Conservation (phyloP, 768 basidiomycete genomes). For the Lactarius evosmus region DNA sequence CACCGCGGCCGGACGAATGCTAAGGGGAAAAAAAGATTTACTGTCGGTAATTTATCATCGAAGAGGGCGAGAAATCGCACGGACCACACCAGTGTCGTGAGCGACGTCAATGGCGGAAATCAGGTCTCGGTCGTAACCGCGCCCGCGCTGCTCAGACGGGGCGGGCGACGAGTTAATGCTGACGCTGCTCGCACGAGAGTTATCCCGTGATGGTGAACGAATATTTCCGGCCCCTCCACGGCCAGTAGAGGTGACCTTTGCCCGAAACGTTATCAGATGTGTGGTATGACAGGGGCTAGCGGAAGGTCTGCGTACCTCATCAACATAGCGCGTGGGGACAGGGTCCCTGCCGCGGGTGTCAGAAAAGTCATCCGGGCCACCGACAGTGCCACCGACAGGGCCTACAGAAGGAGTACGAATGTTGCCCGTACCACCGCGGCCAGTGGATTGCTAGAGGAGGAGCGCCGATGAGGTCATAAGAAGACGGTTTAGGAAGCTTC, state of each 20-base stretch:
- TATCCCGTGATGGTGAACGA: constrained; percentile 67
- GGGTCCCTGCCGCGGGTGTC: constrained; percentile 61
- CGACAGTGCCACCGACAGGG: neutral
- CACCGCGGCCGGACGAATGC: constrained; percentile 63
- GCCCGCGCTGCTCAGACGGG: constrained; percentile 25
- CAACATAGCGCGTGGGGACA: constrained; percentile 33
- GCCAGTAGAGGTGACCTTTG: constrained; percentile 53
- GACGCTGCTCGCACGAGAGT: constrained; percentile 21
- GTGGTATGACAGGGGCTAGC: too few species aligned
- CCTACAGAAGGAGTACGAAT: constrained; percentile 47
- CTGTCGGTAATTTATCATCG: neutral
- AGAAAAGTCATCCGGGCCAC: constrained; percentile 54
- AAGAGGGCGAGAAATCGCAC: neutral
- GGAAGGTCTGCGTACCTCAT: constrained; percentile 35
- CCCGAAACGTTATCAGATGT: neutral
- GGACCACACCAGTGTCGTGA: constrained; percentile 5
- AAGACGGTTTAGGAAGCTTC: neutral
- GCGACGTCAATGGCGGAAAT: constrained; percentile 25
- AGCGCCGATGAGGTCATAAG: neutral
- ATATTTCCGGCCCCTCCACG: constrained; percentile 87
- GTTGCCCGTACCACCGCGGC: constrained; percentile 69
- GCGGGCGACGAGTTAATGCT: neutral
- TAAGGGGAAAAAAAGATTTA: neutral
- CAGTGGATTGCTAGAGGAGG: constrained; percentile 48
- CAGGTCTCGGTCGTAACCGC: constrained; percentile 32